A percentile compares a stretch with the other conserved stretches of the same genome.
Conservation (phyloP, 2,329 filamentous ascomycete species). For the Atkinsonella hypoxylon region DNA sequence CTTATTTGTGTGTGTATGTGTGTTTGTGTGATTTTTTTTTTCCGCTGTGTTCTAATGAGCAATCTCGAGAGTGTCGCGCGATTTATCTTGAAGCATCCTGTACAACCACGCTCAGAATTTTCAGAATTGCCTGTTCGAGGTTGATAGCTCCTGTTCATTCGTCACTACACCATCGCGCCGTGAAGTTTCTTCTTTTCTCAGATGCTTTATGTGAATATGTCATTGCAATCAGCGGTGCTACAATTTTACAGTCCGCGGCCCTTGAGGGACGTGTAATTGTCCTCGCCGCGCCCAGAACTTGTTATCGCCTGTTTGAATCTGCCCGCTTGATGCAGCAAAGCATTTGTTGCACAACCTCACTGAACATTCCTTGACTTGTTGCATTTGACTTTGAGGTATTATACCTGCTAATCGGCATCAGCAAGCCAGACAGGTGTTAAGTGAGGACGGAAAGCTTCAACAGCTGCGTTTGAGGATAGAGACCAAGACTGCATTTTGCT, state of each 20-base stretch:
- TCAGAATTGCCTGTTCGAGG: neutral
- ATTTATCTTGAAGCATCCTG: neutral
- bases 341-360: neutral
- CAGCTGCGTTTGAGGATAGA: neutral
- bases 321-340: neutral
- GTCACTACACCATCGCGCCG: neutral
- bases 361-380: no score
- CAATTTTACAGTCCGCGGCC: neutral
- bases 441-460: neutral
- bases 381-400: neutral
- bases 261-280: conserved; percentile 1
- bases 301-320: neutral
- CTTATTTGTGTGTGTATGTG: neutral
- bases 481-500: neutral
- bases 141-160: neutral
- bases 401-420: neutral
- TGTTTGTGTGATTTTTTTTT: neutral
- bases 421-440: neutral
- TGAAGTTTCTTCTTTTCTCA: neutral
- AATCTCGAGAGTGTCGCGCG: neutral
- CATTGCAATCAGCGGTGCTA: neutral
- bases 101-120: neutral
- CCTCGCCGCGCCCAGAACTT: neutral
- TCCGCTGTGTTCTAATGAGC: neutral
- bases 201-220: conserved; percentile 2